A percentile compares a stretch with the other conserved stretches of the same genome.
These are phyloP conservation scores for Aspergillus sp. DNA, from an alignment of 2,329 filamentous ascomycete genomes.

Conservation along the genomic window DNA sequence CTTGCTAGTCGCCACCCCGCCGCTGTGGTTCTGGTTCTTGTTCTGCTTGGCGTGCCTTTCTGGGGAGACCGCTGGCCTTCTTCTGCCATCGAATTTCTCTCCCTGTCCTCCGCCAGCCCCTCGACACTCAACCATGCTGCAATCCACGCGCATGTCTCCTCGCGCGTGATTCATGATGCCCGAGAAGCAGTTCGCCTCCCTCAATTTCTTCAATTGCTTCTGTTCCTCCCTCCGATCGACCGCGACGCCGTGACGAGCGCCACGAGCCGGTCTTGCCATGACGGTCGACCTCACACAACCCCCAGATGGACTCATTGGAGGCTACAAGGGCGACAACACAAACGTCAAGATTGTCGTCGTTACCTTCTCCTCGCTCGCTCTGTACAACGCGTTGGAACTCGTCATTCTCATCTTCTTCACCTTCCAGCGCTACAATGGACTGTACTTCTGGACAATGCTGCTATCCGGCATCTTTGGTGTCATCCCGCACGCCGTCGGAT, in stretches of 20 bases:
- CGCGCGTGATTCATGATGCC: neutral
- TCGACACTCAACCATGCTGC: neutral
- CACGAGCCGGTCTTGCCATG: slow-evolving; percentile 7
- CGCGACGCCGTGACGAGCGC: neutral
- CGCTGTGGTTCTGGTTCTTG: no score
- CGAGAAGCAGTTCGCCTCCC: neutral
- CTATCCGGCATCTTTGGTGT: slow-evolving; percentile 37
- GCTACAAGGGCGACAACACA: slow-evolving; percentile 24
- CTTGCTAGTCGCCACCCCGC: no score
- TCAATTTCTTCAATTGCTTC: neutral
- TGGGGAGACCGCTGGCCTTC: no score
- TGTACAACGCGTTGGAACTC: slow-evolving; percentile 50
- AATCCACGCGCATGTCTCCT: neutral
- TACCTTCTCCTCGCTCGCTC: slow-evolving; percentile 40
- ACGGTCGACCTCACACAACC: slow-evolving; percentile 17
- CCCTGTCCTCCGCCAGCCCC: neutral
- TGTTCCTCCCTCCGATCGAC: neutral
- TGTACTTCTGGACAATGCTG: slow-evolving; percentile 45
- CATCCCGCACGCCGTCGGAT: slow-evolving; percentile 39
- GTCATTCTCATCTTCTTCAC: slow-evolving; percentile 38
- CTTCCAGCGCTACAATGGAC: slow-evolving; percentile 36
- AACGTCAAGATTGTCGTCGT: slow-evolving; percentile 31
- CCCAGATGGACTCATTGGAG: slow-evolving; percentile 31
- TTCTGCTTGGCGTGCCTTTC: no score
- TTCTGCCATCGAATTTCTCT: neutral